These are phyloP conservation scores for Hexamita inflata DNA, from an alignment of 208 protist species.

Conservation along the genomic window DNA sequence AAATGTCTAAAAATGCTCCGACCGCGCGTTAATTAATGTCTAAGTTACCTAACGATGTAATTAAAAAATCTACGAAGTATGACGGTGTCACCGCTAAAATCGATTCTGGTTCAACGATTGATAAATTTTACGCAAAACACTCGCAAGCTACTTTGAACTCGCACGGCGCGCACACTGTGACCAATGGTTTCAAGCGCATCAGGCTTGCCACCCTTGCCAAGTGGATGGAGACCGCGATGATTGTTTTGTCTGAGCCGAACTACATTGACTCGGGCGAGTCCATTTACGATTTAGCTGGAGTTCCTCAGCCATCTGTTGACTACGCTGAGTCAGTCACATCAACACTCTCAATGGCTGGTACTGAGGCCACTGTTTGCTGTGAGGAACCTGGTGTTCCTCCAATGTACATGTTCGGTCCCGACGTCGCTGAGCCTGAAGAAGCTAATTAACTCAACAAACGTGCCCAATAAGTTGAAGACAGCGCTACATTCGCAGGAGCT, in stretches of 20 bases:
- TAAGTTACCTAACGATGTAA: no score
- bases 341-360: slow-evolving; percentile 24
- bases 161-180: background rate
- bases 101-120: slow-evolving; percentile 7
- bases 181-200: slow-evolving; percentile 17
- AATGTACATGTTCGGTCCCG: slow-evolving; percentile 15
- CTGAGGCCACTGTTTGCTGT: slow-evolving; percentile 11
- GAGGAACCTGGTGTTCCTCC: slow-evolving; percentile 12
- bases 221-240: slow-evolving; percentile 23
- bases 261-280: slow-evolving; percentile 12
- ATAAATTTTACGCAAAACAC: slow-evolving; percentile 21
- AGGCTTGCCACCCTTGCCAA: background rate
- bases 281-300: slow-evolving; percentile 1
- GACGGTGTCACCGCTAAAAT: background rate
- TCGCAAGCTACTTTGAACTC: background rate
- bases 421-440: background rate
- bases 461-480: background rate
- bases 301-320: background rate
- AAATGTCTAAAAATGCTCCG: no score
- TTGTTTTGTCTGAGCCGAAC: slow-evolving; percentile 11
- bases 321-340: background rate
- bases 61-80: no score
- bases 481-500: background rate
- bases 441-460: background rate
- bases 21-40: no score